Evolutionary conservation across 305 asterid genomes (phyloP), one percentile per base, ranked within the genome.

Genomic region (Fraxinus baroniana): DNA sequence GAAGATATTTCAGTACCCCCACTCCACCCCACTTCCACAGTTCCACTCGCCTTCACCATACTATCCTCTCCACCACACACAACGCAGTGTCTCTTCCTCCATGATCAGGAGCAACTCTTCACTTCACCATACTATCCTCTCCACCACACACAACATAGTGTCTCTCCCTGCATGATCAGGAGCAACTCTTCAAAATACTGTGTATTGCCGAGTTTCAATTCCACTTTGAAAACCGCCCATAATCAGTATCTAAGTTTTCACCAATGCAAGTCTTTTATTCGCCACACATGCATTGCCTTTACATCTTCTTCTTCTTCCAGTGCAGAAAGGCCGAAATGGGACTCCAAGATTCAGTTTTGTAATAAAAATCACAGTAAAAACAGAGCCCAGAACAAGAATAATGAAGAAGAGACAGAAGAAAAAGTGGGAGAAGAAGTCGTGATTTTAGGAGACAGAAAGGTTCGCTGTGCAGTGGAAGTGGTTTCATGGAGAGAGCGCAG

Each of bases 401-500:
- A 44, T 46, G 85, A 83, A 73, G 81, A 39, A 3, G 89, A 84
- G 46, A 86, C 80, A 13, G 85, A 84, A 7, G 87, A 77, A 2
- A 71, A 64, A 0, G 82, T 44, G 35, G 84, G 78, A 55, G 89
- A 84, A 37, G 88, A 83, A 3, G 89, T 76, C 78, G 90, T 82
- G 49, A 62, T 78, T 84, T 17, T 85, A 9, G 91, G 94, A 36
- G 92, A 86, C 55, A 84, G 90, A 81, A 85, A 85, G 87, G 94
- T 94, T 13, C 81, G 86, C 49, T 95, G 97, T 84, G 96, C 89
- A 81, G 97, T 95, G 83, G 91, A 94, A 79, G 98, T 93, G 82
- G 84, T 92, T 7, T 95, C 98, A 5, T 94, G 99, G 98, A 91
- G 99, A 81, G 99, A 95, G 55, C 89, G 98, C 20, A 91, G 92